Percentiles rank a stretch among this genome's conserved stretches.
Conservation (phyloP, 139 green algal genomes). For the Chlorella vulgaris region DNA sequence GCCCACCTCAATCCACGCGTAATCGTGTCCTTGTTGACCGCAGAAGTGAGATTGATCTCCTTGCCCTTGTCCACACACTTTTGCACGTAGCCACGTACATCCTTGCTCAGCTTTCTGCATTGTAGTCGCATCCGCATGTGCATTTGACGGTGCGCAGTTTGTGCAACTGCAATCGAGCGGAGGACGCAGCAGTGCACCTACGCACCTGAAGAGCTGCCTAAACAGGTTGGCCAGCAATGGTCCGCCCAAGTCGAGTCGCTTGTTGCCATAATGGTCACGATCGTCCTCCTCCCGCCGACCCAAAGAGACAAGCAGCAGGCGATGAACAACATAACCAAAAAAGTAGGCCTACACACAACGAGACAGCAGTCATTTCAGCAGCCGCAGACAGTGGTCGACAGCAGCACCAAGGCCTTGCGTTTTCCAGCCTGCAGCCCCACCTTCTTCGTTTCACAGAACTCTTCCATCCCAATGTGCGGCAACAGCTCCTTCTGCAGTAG, state of each 20-base stretch:
- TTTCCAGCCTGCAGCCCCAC: slow-evolving; percentile 33
- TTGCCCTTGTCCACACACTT: slow-evolving; percentile 67
- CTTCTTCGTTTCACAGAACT: slow-evolving; percentile 84
- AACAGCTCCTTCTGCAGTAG: slow-evolving; percentile 97
- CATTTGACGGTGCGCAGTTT: no score
- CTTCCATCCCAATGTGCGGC: slow-evolving; percentile 89
- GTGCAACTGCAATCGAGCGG: no score
- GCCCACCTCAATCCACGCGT: slow-evolving; percentile 84
- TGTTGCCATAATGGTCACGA: slow-evolving; percentile 99
- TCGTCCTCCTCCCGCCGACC: slow-evolving; percentile 85
- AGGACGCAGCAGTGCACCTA: no score
- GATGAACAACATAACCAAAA: slow-evolving; percentile 74
- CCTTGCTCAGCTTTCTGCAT: slow-evolving; percentile 90
- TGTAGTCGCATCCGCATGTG: background rate
- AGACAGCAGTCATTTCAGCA: background rate
- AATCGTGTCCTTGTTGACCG: slow-evolving; percentile 93
- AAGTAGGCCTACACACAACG: slow-evolving; percentile 67
- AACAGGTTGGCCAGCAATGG: slow-evolving; percentile 88
- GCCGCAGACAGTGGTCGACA: background rate
- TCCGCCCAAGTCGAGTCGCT: slow-evolving; percentile 93
- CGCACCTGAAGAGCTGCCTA: slow-evolving; percentile 81
- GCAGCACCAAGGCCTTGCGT: background rate
- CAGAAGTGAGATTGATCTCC: slow-evolving; percentile 82
- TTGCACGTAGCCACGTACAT: slow-evolving; percentile 85
- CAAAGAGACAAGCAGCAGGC: slow-evolving; percentile 87